Base-by-base conservation (phyloP, 208 protist species). In the Leishmania mexicana region DNA sequence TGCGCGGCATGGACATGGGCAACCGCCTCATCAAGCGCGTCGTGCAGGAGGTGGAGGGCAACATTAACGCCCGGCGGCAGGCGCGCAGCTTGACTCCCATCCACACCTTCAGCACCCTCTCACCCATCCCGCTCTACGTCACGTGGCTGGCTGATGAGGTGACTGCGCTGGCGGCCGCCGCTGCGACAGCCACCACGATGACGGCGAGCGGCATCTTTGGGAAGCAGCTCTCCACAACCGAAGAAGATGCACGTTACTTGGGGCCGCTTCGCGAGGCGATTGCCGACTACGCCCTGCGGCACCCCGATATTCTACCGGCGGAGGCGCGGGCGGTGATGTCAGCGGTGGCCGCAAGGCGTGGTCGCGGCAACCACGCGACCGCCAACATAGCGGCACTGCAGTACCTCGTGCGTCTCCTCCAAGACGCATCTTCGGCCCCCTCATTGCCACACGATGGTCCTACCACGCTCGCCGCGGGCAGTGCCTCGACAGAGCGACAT, bases 11-110 rank as follows among this genome's bases (percentile, higher is more conserved):
- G 80, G 92, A 96, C 85, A 90, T 97, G 86, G 95, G 95, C 57
- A 96, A 95, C 83, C 68, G 88, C 51, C 90, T 97, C 74, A 97
- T 97, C 84, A 97, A 96, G 85, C 90, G 92, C 40, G 95, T 97
- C 5, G 95, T 96, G 83, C 84, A 88, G 45, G 93, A 95, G 74
- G 85, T 96, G 53, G 86, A 96, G 78, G 87, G 85, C 62, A 89
- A 87, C 62, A 89, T 96, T 73, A 96, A 96, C 83, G 84, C 86
- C 21, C 78, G 80, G 31, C 90, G 90, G 17, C 78, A 79, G 38
- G 80, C 76, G 47, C 80, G 75, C 65, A 64, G 80, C 54, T 81
- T 90, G 24, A 86, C 78, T 13, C 79, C 86, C 0, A 96, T 97
- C 65, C 80, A 80, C 49, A 89, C 83, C 35, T 97, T 96, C 81